A percentile compares a stretch with the other conserved stretches of the same genome.
These are phyloP conservation scores for Pseudogymnoascus pannorum DNA, from an alignment of 2,329 filamentous ascomycete genomes.

Conservation along the genomic window DNA sequence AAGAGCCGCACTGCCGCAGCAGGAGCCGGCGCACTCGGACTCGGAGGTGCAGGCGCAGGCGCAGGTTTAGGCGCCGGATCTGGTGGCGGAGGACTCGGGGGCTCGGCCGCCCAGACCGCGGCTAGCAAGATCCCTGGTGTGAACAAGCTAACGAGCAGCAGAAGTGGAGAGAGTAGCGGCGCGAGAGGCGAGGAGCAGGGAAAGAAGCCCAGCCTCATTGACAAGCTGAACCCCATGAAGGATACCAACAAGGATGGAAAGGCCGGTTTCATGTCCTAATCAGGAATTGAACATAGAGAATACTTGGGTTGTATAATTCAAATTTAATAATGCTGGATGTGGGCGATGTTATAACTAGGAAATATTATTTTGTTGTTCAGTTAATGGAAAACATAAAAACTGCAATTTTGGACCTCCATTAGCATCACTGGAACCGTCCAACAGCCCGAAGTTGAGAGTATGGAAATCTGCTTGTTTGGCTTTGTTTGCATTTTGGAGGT, in stretches of 20 bases:
- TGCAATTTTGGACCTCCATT: neutral
- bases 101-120: neutral
- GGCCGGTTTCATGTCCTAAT: conserved; percentile 43
- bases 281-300: neutral
- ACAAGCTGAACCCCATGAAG: conserved; percentile 47
- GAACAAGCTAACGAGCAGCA: neutral
- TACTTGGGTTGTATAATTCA: neutral
- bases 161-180: neutral
- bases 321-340: conserved; percentile 3
- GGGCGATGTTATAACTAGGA: neutral
- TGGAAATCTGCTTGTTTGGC: neutral
- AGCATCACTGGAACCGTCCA: neutral
- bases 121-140: neutral
- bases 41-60: neutral
- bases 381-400: neutral
- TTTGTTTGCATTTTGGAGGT: neutral
- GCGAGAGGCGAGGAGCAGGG: neutral
- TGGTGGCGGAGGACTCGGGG: conserved; percentile 7
- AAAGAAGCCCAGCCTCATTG: conserved; percentile 41
- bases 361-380: neutral
- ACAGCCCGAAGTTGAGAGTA: neutral
- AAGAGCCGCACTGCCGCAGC: neutral
- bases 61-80: conserved; percentile 11
- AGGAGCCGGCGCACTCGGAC: neutral
- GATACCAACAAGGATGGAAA: conserved; percentile 50